Evolutionary conservation across 2,329 filamentous ascomycete species (phyloP).

Genomic region (Metarhizium brunneum): DNA sequence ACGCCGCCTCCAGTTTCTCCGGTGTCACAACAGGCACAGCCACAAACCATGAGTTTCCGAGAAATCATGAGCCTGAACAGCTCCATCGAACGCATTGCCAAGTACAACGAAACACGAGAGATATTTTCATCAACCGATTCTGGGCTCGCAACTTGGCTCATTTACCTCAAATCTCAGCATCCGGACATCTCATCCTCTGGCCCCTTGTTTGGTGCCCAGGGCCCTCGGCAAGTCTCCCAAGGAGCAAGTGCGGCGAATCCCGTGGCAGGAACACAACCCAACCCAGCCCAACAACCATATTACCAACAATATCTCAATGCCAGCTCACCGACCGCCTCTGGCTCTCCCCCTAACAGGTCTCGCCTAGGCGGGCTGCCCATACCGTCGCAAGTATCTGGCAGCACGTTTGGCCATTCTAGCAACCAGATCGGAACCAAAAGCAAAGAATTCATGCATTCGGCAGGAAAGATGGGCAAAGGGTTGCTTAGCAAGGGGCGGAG

Average conservation of each 20-base stretch:
- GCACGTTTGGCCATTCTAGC: slow-evolving; percentile 43
- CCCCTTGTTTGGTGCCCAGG: slow-evolving; percentile 16
- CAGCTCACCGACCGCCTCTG: slow-evolving; percentile 17
- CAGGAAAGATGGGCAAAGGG: slow-evolving; percentile 84
- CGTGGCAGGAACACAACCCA: slow-evolving; percentile 13
- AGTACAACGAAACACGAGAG: slow-evolving; percentile 62
- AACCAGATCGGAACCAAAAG: slow-evolving; percentile 70
- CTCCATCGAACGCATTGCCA: slow-evolving; percentile 58
- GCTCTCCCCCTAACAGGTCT: slow-evolving; percentile 24
- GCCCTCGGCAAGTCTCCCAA: slow-evolving; percentile 7
- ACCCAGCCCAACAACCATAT: slow-evolving; percentile 35
- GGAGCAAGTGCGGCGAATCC: slow-evolving; percentile 12
- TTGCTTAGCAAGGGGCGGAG: slow-evolving; percentile 84
- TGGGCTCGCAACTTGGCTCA: slow-evolving; percentile 56
- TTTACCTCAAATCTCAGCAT: slow-evolving; percentile 32
- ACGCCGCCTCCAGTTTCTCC: slow-evolving; percentile 9
- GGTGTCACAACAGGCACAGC: slow-evolving; percentile 5
- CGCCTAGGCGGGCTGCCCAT: slow-evolving; percentile 25
- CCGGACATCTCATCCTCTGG: slow-evolving; percentile 25
- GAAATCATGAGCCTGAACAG: slow-evolving; percentile 67
- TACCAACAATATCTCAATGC: slow-evolving; percentile 48
- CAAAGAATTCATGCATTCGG: slow-evolving; percentile 80
- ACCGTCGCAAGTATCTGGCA: slow-evolving; percentile 29
- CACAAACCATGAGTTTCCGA: slow-evolving; percentile 50
- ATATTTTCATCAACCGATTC: slow-evolving; percentile 66